Evolutionary conservation across 371 early-diverging fungal genomes (phyloP), one percentile per base, ranked within the genome.

Genomic region (Mortierella sp.): DNA sequence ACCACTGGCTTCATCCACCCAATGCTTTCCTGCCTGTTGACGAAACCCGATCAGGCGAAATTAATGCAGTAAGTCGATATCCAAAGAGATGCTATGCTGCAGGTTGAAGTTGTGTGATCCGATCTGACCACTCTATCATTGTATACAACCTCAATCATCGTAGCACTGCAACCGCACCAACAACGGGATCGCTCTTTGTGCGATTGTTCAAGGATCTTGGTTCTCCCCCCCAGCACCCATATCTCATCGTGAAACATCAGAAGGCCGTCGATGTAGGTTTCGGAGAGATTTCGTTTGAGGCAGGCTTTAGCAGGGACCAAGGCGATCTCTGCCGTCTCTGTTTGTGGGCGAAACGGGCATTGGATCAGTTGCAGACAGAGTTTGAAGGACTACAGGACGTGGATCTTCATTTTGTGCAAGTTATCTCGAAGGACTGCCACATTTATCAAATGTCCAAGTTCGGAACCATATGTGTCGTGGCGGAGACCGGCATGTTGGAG

Each of bases 371-470:
- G 45, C 38, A 46, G 26, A 19, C 45, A 28, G 46, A 46, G 19
- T 46, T 46, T 19, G 24, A 57, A 57, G 47, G 47, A 46, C 46
- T 30, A 18, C 46, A 57, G 47, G 31, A 57, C 30, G 46, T 19
- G 30, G 1, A 57, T 18, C 31, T 46, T 43, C 46, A 28, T 46
- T 27, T 56, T 42, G 43, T 57, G 19, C 51, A 50, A 14, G n/a
- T 28, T 28, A 27, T 50, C 16, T 50, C 51, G 28, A 50, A 12
- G 18, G 16, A 26, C 27, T 50, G 51, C 51, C 26, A 26, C 51
- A 26, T 50, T 16, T 50, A 43, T 43, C 45, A 43, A 43, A 10
- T 34, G 34, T 34, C 34, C 34, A 4, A 34, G 34, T 4, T 34
- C 34, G 10, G 34, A 34, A 34, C 34, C 34, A 34, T 34, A 4